These are phyloP conservation scores for Cyberlindnera subsufficiens DNA, from an alignment of 805 yeast species.

Conservation along the genomic window DNA sequence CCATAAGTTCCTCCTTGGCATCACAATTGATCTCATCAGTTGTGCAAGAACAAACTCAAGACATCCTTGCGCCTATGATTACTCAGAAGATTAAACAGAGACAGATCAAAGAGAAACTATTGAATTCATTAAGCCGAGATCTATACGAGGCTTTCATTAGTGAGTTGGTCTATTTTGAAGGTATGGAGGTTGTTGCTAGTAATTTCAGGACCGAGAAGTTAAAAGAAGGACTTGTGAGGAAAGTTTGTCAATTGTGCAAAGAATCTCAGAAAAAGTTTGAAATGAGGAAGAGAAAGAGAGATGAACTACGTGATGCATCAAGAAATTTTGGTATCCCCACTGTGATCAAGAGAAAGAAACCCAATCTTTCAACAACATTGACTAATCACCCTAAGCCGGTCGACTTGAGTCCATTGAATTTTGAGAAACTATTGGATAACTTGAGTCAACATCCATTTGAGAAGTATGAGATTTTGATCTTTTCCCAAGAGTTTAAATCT, in stretches of 20 bases:
- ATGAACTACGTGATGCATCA: slow-evolving; percentile 32
- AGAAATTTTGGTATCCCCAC: slow-evolving; percentile 30
- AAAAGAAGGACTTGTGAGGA: slow-evolving; percentile 26
- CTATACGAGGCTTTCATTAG: slow-evolving; percentile 55
- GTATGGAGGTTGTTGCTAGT: slow-evolving; percentile 42
- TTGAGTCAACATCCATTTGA: background rate
- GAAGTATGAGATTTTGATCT: slow-evolving; percentile 11
- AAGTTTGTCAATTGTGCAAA: slow-evolving; percentile 27
- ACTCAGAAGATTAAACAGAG: slow-evolving; percentile 9
- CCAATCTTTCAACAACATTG: slow-evolving; percentile 5
- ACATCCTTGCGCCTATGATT: slow-evolving; percentile 8
- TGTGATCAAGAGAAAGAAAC: slow-evolving; percentile 18
- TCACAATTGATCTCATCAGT: slow-evolving; percentile 19
- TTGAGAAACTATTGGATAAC: slow-evolving; percentile 17
- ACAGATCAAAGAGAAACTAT: slow-evolving; percentile 21
- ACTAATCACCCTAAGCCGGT: slow-evolving; percentile 6
- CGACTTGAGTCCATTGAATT: slow-evolving; percentile 19
- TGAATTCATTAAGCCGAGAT: slow-evolving; percentile 41
- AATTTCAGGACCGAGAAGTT: slow-evolving; percentile 27
- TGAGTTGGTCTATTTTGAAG: slow-evolving; percentile 43
- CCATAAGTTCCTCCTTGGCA: background rate
- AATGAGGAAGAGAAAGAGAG: slow-evolving; percentile 30
- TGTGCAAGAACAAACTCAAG: slow-evolving; percentile 16
- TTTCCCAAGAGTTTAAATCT: slow-evolving; percentile 18
- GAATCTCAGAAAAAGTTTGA: slow-evolving; percentile 20